These are phyloP conservation scores for Oryza coarctata DNA, from an alignment of 176 grass and related monocot genomes.

Conservation along the genomic window DNA sequence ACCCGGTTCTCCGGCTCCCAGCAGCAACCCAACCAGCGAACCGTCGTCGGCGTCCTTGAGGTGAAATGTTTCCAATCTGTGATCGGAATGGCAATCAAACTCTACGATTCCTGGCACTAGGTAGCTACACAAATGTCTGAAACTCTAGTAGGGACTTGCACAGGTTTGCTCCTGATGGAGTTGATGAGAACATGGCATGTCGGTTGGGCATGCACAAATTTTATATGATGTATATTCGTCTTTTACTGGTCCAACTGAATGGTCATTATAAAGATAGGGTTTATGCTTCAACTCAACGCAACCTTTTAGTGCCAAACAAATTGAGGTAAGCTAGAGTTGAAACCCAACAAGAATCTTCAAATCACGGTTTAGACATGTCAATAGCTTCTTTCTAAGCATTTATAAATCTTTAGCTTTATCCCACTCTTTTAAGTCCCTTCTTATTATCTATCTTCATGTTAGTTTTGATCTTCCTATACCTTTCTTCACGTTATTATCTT, in stretches of 20 bases:
- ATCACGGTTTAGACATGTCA: too few relatives aligned
- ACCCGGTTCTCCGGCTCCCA: conserved; percentile 88
- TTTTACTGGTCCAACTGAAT: not conserved
- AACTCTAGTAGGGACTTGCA: not conserved
- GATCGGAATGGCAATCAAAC: not conserved
- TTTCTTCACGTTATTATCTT: too few relatives aligned
- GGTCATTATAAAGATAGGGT: not conserved
- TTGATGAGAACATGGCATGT: not conserved
- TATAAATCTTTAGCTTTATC: too few relatives aligned
- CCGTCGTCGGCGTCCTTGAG: conserved; percentile 85
- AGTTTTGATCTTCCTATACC: too few relatives aligned
- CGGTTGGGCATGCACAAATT: not conserved
- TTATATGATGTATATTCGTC: not conserved
- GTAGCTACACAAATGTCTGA: not conserved
- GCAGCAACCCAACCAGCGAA: conserved; percentile 77
- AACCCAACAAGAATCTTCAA: too few relatives aligned
- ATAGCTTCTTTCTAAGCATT: too few relatives aligned
- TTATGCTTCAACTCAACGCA: too few relatives aligned
- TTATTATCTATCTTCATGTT: too few relatives aligned
- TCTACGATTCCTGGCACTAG: not conserved
- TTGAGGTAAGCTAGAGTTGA: too few relatives aligned
- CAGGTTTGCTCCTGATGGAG: not conserved
- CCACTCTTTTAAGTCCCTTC: too few relatives aligned
- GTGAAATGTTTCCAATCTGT: conserved; percentile 36
- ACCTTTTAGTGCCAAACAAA: too few relatives aligned